Evolutionary conservation across 2,329 filamentous ascomycete species (phyloP).

Genomic region (Tolypocladium paradoxum): DNA sequence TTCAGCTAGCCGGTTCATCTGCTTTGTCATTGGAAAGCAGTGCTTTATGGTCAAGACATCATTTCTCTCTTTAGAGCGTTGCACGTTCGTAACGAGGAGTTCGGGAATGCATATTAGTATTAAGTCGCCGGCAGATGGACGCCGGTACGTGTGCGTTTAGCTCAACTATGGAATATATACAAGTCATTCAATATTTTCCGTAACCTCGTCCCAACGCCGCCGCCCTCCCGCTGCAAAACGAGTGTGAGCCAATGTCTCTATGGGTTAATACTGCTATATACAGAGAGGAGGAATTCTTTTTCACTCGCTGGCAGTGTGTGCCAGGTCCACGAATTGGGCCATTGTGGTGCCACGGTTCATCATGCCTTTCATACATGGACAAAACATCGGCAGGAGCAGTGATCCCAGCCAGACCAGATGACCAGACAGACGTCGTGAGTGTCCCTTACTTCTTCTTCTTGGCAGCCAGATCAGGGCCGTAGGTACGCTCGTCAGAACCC

Average conservation of each 20-base stretch:
- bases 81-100: conserved; percentile 8
- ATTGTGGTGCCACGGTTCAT: background rate
- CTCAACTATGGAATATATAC: conserved; percentile 10
- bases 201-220: conserved; percentile 1
- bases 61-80: background rate
- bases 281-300: background rate
- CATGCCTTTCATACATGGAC: background rate
- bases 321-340: background rate
- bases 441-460: conserved; percentile 19
- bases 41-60: background rate
- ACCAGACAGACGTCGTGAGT: too few relatives aligned
- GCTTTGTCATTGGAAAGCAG: background rate
- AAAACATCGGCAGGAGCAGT: background rate
- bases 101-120: conserved; percentile 10
- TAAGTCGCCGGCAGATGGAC: conserved; percentile 5
- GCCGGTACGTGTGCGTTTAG: conserved; percentile 2
- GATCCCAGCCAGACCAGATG: background rate
- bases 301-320: background rate
- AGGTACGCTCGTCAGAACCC: conserved; percentile 40
- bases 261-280: background rate
- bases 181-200: conserved; percentile 6
- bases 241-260: background rate
- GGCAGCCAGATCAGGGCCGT: conserved; percentile 21
- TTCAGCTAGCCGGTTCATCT: background rate
- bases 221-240: background rate